Conservation (phyloP, 345 rosid species). For the Clarkia xantiana region DNA sequence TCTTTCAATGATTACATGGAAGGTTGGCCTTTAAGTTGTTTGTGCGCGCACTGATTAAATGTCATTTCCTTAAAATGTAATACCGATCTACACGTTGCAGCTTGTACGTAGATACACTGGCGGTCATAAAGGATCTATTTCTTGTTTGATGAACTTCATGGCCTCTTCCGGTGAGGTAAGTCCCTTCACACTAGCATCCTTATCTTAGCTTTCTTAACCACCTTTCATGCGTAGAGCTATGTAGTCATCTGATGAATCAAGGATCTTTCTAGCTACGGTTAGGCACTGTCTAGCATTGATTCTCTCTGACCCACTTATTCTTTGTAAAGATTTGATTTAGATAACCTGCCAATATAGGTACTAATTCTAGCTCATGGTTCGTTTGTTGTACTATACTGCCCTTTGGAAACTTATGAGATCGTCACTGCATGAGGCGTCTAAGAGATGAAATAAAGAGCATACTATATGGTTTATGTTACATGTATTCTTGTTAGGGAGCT, state of each 20-base stretch:
- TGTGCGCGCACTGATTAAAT: slow-evolving; percentile 5
- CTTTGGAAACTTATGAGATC: too few species aligned
- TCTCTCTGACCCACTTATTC: too few species aligned
- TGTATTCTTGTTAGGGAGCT: too few species aligned
- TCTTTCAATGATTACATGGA: slow-evolving; percentile 99
- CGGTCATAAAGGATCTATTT: slow-evolving; percentile 90
- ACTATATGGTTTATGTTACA: too few species aligned
- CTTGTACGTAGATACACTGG: slow-evolving; percentile 93
- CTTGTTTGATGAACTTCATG: slow-evolving; percentile 96
- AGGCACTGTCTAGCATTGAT: too few species aligned
- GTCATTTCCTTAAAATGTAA: slow-evolving; percentile 1
- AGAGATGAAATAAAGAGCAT: too few species aligned
- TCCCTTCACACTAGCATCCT: neutral
- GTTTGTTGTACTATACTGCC: too few species aligned
- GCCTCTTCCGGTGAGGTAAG: slow-evolving; percentile 95
- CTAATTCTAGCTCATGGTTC: too few species aligned
- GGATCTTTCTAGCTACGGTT: too few species aligned
- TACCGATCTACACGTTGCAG: slow-evolving; percentile 25
- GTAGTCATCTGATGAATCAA: neutral
- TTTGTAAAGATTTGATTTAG: too few species aligned
- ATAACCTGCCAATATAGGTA: too few species aligned
- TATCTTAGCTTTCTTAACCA: neutral
- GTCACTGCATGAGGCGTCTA: too few species aligned
- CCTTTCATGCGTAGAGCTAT: neutral
- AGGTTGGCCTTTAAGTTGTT: slow-evolving; percentile 36